Conservation (phyloP, 148 eudicot species). For the Fallopia convolvulus region DNA sequence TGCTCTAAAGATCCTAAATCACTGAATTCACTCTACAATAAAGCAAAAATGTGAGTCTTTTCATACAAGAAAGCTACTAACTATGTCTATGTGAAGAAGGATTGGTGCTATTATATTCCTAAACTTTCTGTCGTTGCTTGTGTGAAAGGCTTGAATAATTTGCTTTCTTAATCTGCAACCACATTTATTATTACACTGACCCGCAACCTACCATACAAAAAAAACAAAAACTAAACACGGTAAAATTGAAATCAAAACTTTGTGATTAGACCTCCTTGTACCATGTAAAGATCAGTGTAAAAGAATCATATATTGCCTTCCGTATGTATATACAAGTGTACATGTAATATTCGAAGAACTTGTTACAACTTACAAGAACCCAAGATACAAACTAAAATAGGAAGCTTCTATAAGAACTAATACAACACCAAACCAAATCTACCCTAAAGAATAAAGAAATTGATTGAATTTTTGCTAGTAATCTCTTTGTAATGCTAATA, state of each 20-base stretch:
- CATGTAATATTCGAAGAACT: background rate
- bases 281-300: background rate
- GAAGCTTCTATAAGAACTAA: too few species aligned
- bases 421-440: background rate
- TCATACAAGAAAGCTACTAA: background rate
- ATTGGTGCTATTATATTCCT: background rate
- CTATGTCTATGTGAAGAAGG: too few species aligned
- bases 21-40: background rate
- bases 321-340: slow-evolving; percentile 11
- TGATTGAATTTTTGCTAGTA: background rate
- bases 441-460: slow-evolving; percentile 7
- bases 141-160: background rate
- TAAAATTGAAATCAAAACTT: background rate
- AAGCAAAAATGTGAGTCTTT: slow-evolving; percentile 1
- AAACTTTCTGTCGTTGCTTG: background rate
- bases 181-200: background rate
- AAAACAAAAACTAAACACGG: background rate
- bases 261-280: background rate
- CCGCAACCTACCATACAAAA: background rate
- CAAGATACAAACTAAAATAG: background rate
- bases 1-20: too few species aligned
- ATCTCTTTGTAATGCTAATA: background rate
- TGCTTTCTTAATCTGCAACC: background rate
- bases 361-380: slow-evolving; percentile 3
- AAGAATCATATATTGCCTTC: background rate